Evolutionary conservation across 2,329 filamentous ascomycete genomes (phyloP).

Genomic region (Fusarium nisikadoi): DNA sequence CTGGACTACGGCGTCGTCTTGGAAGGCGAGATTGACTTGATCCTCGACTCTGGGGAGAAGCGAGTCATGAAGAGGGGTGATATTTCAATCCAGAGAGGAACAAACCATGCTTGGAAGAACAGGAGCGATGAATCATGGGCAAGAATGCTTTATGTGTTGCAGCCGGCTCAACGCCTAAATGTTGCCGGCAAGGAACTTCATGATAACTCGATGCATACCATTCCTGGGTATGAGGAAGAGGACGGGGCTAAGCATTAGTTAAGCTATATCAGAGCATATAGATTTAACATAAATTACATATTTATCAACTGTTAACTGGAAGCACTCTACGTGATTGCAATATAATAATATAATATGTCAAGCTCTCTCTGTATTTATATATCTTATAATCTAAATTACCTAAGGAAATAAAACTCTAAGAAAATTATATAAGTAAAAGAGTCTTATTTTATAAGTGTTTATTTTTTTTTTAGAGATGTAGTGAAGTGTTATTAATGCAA

Average conservation of each 20-base stretch:
- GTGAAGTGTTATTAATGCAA: too few relatives aligned
- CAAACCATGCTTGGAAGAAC: conserved; percentile 1
- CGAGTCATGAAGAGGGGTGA: not conserved
- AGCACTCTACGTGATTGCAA: too few relatives aligned
- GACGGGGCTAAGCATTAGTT: rapidly evolving
- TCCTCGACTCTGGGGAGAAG: not conserved
- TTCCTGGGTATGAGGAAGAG: not conserved
- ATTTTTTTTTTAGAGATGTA: too few relatives aligned
- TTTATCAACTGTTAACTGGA: rapidly evolving
- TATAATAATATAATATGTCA: too few relatives aligned
- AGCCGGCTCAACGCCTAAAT: not conserved
- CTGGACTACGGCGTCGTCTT: not conserved
- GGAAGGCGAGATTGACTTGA: not conserved
- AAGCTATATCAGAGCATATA: not conserved
- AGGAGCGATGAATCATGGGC: not conserved
- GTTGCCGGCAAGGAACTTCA: not conserved
- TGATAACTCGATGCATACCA: not conserved
- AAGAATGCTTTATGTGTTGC: not conserved
- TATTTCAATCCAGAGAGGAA: not conserved
- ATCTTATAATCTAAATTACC: too few relatives aligned
- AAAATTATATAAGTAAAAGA: too few relatives aligned
- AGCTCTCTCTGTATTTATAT: too few relatives aligned
- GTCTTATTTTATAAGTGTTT: too few relatives aligned
- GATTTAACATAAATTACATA: rapidly evolving
- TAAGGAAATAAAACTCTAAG: too few relatives aligned